Conservation (phyloP, 2,329 filamentous ascomycete species). For the Colletotrichum sp. region DNA sequence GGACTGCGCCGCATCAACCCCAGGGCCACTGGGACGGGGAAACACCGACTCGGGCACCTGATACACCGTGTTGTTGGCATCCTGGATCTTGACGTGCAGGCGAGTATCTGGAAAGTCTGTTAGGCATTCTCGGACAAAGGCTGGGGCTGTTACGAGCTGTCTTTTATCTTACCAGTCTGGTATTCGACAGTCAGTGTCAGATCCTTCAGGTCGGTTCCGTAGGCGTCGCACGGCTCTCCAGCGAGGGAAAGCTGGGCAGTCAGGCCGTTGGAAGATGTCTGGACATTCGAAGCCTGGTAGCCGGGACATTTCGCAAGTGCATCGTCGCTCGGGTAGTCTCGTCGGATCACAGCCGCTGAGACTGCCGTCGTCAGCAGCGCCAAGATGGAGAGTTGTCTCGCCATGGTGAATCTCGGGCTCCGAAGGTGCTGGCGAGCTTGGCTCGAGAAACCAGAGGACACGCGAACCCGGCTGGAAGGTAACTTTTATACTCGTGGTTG, state of each 20-base stretch:
- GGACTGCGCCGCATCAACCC: conserved; percentile 30
- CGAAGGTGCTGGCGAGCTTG: background rate
- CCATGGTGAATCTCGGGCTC: background rate
- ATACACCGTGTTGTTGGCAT: conserved; percentile 72
- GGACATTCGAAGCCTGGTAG: conserved; percentile 66
- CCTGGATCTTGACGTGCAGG: conserved; percentile 78
- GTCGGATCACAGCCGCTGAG: conserved; percentile 11
- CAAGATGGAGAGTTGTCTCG: conserved; percentile 2
- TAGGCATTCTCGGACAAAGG: background rate
- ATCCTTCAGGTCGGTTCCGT: conserved; percentile 25
- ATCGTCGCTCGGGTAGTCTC: conserved; percentile 16
- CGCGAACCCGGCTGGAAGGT: background rate
- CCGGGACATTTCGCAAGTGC: conserved; percentile 9
- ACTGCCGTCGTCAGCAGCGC: background rate
- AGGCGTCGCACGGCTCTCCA: conserved; percentile 27
- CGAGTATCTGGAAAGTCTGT: conserved; percentile 55
- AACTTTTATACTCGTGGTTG: background rate
- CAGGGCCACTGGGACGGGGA: conserved; percentile 56
- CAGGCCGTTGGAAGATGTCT: conserved; percentile 56
- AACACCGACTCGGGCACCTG: conserved; percentile 76
- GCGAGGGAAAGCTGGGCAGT: conserved; percentile 41
- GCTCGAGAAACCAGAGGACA: background rate
- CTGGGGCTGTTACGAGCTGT: background rate
- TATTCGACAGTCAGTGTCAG: conserved; percentile 35
- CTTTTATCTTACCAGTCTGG: conserved; percentile 28